Evolutionary conservation across 345 rosid species (phyloP).

Genomic region (Aquilaria yunnanensis): DNA sequence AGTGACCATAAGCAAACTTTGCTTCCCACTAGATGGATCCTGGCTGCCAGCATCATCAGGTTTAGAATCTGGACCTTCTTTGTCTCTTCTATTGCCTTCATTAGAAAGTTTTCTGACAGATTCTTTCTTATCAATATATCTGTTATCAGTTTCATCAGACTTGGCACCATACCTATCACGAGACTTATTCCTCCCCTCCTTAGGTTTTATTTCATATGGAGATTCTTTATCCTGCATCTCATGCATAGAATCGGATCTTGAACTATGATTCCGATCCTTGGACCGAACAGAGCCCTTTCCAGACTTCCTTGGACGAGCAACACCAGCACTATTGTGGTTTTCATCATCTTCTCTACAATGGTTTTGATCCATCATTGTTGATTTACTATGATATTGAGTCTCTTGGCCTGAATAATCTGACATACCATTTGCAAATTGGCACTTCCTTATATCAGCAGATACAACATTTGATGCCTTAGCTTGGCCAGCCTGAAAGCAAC

Average conservation of each 20-base stretch:
- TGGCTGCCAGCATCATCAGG: constrained; percentile 29
- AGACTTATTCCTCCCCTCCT: constrained; percentile 33
- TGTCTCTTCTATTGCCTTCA: constrained; percentile 40
- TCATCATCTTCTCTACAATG: constrained; percentile 38
- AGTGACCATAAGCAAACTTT: constrained; percentile 30
- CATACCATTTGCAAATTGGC: constrained; percentile 26
- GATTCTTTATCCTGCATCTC: constrained; percentile 28
- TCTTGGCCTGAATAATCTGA: constrained; percentile 38
- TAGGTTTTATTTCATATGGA: constrained; percentile 30
- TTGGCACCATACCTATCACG: constrained; percentile 33
- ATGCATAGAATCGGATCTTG: constrained; percentile 35
- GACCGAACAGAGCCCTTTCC: constrained; percentile 61
- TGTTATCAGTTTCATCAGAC: constrained; percentile 33
- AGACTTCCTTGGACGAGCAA: constrained; percentile 42
- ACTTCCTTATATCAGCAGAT: constrained; percentile 34
- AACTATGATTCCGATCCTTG: constrained; percentile 51
- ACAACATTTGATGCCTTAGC: constrained; percentile 34
- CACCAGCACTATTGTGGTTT: constrained; percentile 34
- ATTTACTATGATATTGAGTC: constrained; percentile 20
- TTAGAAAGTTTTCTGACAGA: constrained; percentile 25
- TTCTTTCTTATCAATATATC: constrained; percentile 39
- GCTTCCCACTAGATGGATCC: constrained; percentile 33
- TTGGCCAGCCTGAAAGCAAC: constrained; percentile 29
- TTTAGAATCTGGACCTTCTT: constrained; percentile 38
- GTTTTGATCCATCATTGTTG: constrained; percentile 22